A percentile compares a stretch with the other conserved stretches of the same genome.
These are phyloP conservation scores for Scedosporium dehoogii DNA, from an alignment of 2,329 filamentous ascomycete genomes.

Conservation along the genomic window DNA sequence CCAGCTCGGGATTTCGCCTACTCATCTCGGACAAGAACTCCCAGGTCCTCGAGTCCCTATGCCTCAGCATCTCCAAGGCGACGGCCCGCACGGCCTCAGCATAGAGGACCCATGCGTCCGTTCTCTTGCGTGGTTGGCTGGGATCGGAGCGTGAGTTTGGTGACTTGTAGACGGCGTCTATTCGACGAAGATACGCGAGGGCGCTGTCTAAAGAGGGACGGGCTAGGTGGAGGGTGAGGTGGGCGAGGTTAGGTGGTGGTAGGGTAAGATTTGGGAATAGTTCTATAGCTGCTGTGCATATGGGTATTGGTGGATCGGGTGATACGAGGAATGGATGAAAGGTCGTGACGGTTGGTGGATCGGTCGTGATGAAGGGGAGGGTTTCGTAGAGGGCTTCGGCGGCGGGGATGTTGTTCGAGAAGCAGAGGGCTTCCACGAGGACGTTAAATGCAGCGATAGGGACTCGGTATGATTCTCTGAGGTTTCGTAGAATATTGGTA, in stretches of 20 bases:
- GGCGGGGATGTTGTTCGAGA: conserved; percentile 7
- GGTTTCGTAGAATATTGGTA: conserved; percentile 43
- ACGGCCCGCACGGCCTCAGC: conserved; percentile 2
- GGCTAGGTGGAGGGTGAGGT: not conserved
- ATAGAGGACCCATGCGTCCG: conserved; percentile 1
- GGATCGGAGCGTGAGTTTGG: not conserved
- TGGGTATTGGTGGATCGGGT: conserved; percentile 7
- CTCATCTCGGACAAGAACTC: conserved; percentile 2
- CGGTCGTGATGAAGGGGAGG: conserved; percentile 11
- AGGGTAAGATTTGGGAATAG: conserved; percentile 3
- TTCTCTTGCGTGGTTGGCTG: not conserved
- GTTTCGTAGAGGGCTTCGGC: conserved; percentile 10
- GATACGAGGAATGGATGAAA: conserved; percentile 9
- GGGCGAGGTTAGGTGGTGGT: not conserved
- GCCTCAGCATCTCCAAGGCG: conserved; percentile 4
- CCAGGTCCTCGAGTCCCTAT: not conserved
- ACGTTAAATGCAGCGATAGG: conserved; percentile 26
- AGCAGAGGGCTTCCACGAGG: conserved; percentile 21
- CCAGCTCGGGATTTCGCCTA: not conserved
- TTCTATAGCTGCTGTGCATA: conserved; percentile 1
- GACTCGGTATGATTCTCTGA: conserved; percentile 28
- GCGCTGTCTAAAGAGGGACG: conserved; percentile 1
- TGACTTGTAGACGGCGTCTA: conserved; percentile 3
- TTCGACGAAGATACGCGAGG: conserved; percentile 1
- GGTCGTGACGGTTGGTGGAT: conserved; percentile 11